These are phyloP conservation scores for Yamadazyma siamensis DNA, from an alignment of 1,139 yeast species.

Conservation along the genomic window DNA sequence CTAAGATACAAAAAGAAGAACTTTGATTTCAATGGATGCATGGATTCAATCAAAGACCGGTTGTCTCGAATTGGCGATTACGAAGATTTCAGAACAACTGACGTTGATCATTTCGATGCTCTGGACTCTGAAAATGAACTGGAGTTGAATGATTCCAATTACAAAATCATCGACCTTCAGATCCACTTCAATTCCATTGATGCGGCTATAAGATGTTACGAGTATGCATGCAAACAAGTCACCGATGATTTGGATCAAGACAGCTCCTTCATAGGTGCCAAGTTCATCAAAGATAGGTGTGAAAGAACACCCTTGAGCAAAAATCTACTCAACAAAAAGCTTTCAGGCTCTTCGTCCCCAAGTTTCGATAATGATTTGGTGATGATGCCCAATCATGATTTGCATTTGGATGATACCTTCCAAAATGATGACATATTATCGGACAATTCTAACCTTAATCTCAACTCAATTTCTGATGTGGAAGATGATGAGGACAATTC, in stretches of 20 bases:
- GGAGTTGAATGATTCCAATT: slow-evolving; percentile 8
- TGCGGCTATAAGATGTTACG: slow-evolving; percentile 37
- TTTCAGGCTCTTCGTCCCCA: slow-evolving; percentile 9
- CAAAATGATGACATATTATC: slow-evolving; percentile 3
- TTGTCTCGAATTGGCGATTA: slow-evolving; percentile 30
- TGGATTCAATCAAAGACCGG: slow-evolving; percentile 4
- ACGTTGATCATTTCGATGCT: slow-evolving; percentile 6
- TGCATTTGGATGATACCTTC: slow-evolving; percentile 4
- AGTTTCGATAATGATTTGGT: slow-evolving; percentile 5
- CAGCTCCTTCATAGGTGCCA: slow-evolving; percentile 6
- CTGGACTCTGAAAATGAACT: slow-evolving; percentile 5
- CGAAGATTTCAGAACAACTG: slow-evolving; percentile 23
- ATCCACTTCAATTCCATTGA: slow-evolving; percentile 42
- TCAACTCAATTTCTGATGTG: slow-evolving; percentile 4
- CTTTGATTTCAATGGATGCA: slow-evolving; percentile 6
- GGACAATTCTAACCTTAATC: slow-evolving; percentile 5
- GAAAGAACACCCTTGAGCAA: slow-evolving; percentile 20
- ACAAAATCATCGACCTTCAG: slow-evolving; percentile 4
- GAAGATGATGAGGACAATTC: slow-evolving; percentile 6
- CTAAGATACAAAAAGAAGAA: slow-evolving; percentile 12
- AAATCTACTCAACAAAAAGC: not conserved
- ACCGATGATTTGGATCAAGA: slow-evolving; percentile 6
- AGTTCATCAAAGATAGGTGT: slow-evolving; percentile 37
- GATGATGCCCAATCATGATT: slow-evolving; percentile 2
- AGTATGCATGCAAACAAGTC: slow-evolving; percentile 25